A percentile compares a stretch with the other conserved stretches of the same genome.
Conservation (phyloP, 257 asterid genomes). For the Anisodus tanguticus region DNA sequence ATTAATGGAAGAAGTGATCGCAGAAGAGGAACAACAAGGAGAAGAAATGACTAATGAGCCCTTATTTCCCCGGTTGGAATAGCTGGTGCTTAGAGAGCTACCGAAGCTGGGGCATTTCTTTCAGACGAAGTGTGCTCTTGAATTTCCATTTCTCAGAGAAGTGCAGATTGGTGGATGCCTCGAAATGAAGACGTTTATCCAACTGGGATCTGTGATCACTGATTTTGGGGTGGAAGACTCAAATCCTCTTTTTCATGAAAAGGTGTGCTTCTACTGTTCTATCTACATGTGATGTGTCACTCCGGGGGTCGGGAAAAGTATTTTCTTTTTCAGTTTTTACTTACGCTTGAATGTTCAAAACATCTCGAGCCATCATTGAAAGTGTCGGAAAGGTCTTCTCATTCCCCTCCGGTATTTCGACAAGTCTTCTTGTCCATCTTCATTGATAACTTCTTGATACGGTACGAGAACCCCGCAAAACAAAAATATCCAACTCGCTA, state of each 20-base stretch:
- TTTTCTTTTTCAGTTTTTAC: background rate
- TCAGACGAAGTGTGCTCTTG: background rate
- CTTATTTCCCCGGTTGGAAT: background rate
- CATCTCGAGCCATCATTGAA: no score
- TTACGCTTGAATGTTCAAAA: no score
- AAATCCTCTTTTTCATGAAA: conserved; percentile 13
- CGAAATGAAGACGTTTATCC: background rate
- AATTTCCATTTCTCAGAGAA: fast-evolving
- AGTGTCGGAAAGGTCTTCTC: no score
- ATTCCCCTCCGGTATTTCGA: no score
- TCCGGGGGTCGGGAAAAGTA: no score
- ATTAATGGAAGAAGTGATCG: background rate
- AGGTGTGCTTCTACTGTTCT: background rate
- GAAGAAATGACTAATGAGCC: background rate
- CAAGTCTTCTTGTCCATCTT: no score
- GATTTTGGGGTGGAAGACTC: no score
- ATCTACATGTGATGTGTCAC: background rate
- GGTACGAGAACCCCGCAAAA: no score
- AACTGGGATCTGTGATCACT: background rate
- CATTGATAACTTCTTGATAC: no score
- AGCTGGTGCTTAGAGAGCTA: fast-evolving
- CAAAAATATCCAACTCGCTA: no score
- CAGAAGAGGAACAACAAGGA: background rate
- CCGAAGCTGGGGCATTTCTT: background rate
- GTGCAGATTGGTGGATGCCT: fast-evolving